Percentiles rank a stretch among this genome's conserved stretches.
These are phyloP conservation scores for Tricholoma furcatifolium DNA, from an alignment of 768 basidiomycete genomes.

Conservation along the genomic window DNA sequence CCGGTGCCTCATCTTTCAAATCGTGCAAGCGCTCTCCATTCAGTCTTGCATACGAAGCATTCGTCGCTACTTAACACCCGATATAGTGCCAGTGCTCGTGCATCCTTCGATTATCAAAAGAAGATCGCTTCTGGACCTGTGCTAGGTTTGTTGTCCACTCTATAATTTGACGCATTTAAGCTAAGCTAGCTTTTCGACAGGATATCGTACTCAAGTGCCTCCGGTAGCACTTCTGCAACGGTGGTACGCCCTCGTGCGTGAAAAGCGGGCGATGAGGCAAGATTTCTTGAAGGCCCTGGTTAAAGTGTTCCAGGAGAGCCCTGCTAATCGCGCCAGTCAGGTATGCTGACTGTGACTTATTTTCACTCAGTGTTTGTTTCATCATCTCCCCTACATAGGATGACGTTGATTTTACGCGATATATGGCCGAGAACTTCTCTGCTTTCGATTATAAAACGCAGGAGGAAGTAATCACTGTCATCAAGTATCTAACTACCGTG, in stretches of 20 bases:
- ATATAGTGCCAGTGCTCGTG: constrained; percentile 75
- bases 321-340: constrained; percentile 55
- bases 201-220: constrained; percentile 61
- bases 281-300: constrained; percentile 86
- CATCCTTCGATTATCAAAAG: constrained; percentile 83
- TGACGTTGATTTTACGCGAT: constrained; percentile 84
- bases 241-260: constrained; percentile 90
- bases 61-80: constrained; percentile 86
- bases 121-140: constrained; percentile 46
- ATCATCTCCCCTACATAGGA: constrained; percentile 41
- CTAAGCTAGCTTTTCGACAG: constrained; percentile 30
- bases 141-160: constrained; percentile 41
- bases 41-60: constrained; percentile 85
- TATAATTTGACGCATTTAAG: neutral
- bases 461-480: constrained; percentile 87
- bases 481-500: constrained; percentile 73
- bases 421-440: constrained; percentile 94
- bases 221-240: constrained; percentile 78
- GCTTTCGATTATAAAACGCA: constrained; percentile 93
- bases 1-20: constrained; percentile 55
- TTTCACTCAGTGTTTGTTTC: neutral
- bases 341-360: constrained; percentile 28
- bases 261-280: constrained; percentile 82
- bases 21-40: constrained; percentile 79
- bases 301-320: constrained; percentile 78